Conservation (phyloP, 768 basidiomycete species). For the Termitomyces sp. region DNA sequence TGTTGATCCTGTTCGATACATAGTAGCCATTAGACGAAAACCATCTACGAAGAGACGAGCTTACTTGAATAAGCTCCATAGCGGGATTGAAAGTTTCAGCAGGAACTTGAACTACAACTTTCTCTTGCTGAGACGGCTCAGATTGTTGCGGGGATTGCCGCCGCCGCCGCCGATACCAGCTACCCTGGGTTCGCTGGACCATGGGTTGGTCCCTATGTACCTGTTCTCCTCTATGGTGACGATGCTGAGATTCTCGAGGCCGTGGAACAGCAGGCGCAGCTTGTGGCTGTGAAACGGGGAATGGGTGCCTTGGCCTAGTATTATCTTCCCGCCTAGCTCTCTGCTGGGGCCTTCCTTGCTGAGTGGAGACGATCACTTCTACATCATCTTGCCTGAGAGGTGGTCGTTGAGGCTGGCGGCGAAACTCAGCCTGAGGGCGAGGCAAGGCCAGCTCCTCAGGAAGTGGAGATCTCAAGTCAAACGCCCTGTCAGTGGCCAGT, state of each 20-base stretch:
- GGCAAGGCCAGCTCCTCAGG: background rate
- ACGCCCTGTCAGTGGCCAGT: background rate
- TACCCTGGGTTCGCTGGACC: background rate
- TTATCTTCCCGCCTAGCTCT: background rate
- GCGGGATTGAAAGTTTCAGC: background rate
- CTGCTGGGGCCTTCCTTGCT: background rate
- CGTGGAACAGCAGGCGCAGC: background rate
- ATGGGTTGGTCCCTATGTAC: background rate
- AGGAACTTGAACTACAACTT: background rate
- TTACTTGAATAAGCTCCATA: constrained; percentile 5
- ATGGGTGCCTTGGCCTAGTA: no score
- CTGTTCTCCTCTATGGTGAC: background rate
- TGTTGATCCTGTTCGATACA: background rate
- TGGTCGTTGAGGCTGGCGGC: background rate
- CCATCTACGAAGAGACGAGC: background rate
- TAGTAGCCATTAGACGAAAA: background rate
- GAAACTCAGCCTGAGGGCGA: background rate
- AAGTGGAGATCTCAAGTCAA: background rate
- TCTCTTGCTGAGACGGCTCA: background rate
- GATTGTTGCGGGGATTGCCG: background rate
- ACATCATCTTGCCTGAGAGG: background rate
- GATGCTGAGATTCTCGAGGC: background rate
- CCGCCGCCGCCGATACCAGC: background rate
- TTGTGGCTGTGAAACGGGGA: background rate
- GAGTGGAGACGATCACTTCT: background rate